phyloP scores from a whole-genome alignment of 345 rosid genomes.

The Syzygium jambos region DNA sequence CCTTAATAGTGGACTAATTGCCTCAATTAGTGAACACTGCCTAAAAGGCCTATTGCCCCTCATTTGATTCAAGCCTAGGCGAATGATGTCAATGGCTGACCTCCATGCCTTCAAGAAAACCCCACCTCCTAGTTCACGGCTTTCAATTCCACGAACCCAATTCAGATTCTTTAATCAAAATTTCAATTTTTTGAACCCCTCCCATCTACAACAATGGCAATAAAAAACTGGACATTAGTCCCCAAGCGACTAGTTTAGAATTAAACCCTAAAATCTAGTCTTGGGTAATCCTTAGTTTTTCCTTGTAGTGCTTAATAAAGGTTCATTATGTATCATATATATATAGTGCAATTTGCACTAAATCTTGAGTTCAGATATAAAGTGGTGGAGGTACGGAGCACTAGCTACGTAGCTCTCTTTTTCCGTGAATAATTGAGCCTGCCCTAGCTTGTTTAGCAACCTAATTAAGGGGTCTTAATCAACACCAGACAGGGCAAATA shows the following conservation, averaged over 20 bases:
- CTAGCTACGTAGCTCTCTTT: not conserved
- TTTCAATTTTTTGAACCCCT: not conserved
- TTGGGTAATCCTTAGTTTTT: not conserved
- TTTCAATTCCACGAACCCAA: not conserved
- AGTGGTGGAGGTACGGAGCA: not conserved
- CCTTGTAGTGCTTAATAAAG: not conserved
- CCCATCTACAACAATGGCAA: not conserved
- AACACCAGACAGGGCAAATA: not conserved
- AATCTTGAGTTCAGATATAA: not conserved
- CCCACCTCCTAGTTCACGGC: not conserved
- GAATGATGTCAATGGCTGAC: not conserved
- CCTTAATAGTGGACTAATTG: not conserved
- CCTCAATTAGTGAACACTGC: not conserved
- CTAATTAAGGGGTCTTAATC: not conserved
- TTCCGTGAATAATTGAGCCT: not conserved
- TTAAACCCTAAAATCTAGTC: not conserved
- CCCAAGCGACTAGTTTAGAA: not conserved
- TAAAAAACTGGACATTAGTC: not conserved
- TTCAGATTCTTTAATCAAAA: not conserved
- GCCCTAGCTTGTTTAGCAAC: not conserved
- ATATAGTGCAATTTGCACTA: not conserved
- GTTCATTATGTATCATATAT: not conserved
- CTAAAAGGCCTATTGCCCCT: not conserved
- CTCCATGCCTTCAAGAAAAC: not conserved
- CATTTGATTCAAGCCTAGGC: not conserved